Evolutionary conservation across 2,329 filamentous ascomycete species (phyloP), one percentile per base, ranked within the genome.

Genomic region (Verticillium klebahnii): DNA sequence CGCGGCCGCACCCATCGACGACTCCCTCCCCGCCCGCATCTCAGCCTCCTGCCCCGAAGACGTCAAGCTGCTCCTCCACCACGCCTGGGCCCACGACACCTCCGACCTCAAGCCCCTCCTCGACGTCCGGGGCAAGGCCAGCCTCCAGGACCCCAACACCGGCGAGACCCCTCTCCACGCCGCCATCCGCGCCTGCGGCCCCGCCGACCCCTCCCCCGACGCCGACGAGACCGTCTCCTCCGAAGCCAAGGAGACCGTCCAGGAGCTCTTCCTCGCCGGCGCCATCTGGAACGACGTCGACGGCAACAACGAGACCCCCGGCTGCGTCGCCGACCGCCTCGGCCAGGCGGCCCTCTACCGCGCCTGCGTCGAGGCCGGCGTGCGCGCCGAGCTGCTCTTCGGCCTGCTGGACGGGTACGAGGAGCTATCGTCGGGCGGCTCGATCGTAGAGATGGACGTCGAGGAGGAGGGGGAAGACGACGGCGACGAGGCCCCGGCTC

Each of bases 201-300:
- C 75, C 2, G 72, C 74, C 3, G 69, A 67, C 5, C 54, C 25
- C 25, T 34, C 25, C 25, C 64, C 64, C 5, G 66, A 67, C 4
- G 72, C 72, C 11, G 76, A 78, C 29, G 75, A 78, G 31, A 68
- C 76, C 60, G 72, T 75, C 31, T 74, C 90, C 36, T 84, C 88
- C 56, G 84, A 85, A 45, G 90, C 88, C 2, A 82, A 84, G 61
- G 85, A 87, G 59, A 89, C 89, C 0, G 79, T 97, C 5, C 84
- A 85, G 67, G 85, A 95, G 70, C 82, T 98, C 8, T 87, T 98
- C 63, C 84, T 93, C 70, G 89, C 90, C 68, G 95, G 95, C 36
- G 95, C 92, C 12, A 97, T 98, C 68, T 99, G 95, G 95, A 99
- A 99, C 77, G 93, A 97, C 73, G 80, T 98, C 61, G 92, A 98